These are phyloP conservation scores for Rhizopus arrhizus DNA, from an alignment of 371 early-diverging fungal species.

Conservation along the genomic window DNA sequence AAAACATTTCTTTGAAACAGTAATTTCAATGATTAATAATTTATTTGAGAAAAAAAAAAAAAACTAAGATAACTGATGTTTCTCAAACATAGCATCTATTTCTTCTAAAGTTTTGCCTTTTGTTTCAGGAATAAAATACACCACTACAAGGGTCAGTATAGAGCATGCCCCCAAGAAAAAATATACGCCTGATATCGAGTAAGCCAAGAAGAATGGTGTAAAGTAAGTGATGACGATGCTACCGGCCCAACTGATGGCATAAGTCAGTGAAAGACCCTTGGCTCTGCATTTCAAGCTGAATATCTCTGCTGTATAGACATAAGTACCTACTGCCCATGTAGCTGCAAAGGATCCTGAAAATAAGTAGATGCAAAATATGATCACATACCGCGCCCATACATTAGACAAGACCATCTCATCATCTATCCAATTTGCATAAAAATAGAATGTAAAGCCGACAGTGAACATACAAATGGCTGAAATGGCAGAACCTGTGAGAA, in stretches of 20 bases:
- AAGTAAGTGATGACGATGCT: constrained; percentile 51
- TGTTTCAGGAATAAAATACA: constrained; percentile 56
- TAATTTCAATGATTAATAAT: too few relatives aligned
- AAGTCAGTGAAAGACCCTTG: constrained; percentile 48
- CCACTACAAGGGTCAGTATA: constrained; percentile 35
- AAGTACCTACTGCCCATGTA: constrained; percentile 54
- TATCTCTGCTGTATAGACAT: constrained; percentile 73
- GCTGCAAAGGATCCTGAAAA: constrained; percentile 54
- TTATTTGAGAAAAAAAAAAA: too few relatives aligned
- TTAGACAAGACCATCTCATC: constrained; percentile 32
- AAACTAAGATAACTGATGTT: too few relatives aligned
- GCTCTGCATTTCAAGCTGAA: constrained; percentile 50
- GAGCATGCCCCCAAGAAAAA: constrained; percentile 57
- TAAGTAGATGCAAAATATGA: constrained; percentile 44
- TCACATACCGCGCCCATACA: constrained; percentile 28
- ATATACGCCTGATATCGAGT: constrained; percentile 58
- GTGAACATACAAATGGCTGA: constrained; percentile 44
- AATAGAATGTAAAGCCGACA: constrained; percentile 47
- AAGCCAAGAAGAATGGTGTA: constrained; percentile 46
- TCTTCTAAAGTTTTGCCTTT: constrained; percentile 57
- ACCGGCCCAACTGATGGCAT: constrained; percentile 66
- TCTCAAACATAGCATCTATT: constrained; percentile 53
- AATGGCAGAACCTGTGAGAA: constrained; percentile 31
- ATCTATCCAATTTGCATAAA: constrained; percentile 29
- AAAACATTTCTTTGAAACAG: too few relatives aligned